These are phyloP conservation scores for Aspergillus versicolor DNA, from an alignment of 2,329 filamentous ascomycete genomes.

Conservation along the genomic window DNA sequence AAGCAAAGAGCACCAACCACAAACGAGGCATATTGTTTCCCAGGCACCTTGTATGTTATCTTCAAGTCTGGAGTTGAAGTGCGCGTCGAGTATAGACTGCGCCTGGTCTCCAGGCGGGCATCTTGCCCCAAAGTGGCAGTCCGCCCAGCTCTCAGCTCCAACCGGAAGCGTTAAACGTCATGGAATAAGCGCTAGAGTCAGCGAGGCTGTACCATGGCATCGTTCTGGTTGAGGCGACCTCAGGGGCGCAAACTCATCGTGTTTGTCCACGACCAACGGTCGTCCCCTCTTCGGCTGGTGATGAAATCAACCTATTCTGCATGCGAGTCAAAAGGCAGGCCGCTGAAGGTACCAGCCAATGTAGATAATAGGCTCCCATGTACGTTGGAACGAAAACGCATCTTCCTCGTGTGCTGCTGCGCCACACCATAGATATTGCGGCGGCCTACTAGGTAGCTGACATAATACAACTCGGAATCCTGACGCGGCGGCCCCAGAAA, in stretches of 20 bases:
- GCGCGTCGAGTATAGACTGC: background rate
- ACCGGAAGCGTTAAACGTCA: background rate
- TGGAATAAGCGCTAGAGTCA: background rate
- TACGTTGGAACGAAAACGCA: too few species aligned
- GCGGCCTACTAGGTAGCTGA: background rate
- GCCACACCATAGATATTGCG: too few species aligned
- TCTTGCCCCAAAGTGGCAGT: background rate
- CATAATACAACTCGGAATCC: background rate
- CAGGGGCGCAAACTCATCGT: background rate
- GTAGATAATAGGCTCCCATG: background rate
- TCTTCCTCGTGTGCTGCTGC: background rate
- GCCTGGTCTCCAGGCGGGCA: background rate
- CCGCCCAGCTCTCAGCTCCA: too few species aligned
- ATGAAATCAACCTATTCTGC: background rate
- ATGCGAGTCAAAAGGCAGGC: background rate
- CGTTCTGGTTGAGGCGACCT: background rate
- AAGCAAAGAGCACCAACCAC: constrained; percentile 1
- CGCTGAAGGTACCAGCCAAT: background rate
- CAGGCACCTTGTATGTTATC: background rate
- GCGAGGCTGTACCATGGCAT: background rate
- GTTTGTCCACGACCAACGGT: background rate
- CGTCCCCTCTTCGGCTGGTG: background rate
- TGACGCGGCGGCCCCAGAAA: constrained; percentile 2
- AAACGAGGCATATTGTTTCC: background rate
- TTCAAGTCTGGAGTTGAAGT: background rate